These are phyloP conservation scores for Alloascoidea africana DNA, from an alignment of 805 yeast genomes.

Conservation along the genomic window DNA sequence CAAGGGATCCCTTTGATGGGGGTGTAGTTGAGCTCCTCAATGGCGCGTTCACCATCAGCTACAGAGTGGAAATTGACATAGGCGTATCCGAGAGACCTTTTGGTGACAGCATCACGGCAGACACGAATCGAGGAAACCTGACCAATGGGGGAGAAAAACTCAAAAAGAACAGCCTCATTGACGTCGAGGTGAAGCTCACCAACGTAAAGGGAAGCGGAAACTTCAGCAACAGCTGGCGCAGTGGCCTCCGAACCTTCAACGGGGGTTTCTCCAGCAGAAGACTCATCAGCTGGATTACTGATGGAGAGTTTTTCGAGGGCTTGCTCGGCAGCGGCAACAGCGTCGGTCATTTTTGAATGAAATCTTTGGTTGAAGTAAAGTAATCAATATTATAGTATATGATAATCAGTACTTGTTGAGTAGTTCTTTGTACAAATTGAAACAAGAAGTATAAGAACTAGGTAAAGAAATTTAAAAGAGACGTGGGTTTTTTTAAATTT, in stretches of 20 bases:
- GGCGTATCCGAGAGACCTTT: conserved; percentile 83
- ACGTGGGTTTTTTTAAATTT: too few relatives aligned
- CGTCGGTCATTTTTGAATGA: conserved; percentile 12
- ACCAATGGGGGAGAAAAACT: conserved; percentile 73
- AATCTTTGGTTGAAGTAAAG: not conserved
- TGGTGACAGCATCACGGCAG: conserved; percentile 81
- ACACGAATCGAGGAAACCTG: conserved; percentile 80
- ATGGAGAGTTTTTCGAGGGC: conserved; percentile 19
- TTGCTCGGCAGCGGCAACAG: conserved; percentile 19
- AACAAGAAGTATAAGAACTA: too few relatives aligned
- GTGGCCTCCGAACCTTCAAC: conserved; percentile 12
- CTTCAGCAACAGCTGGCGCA: conserved; percentile 29
- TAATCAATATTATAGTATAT: not conserved
- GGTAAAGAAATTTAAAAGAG: too few relatives aligned
- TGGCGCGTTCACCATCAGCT: conserved; percentile 71
- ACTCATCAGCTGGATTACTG: conserved; percentile 9
- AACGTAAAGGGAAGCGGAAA: conserved; percentile 66
- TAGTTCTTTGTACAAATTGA: too few relatives aligned
- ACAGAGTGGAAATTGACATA: conserved; percentile 74
- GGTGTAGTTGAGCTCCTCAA: conserved; percentile 70
- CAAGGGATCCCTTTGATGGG: conserved; percentile 75
- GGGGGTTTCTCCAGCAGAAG: conserved; percentile 4
- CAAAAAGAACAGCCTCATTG: conserved; percentile 68
- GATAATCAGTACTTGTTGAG: too few relatives aligned
- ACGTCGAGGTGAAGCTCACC: conserved; percentile 75